These are phyloP conservation scores for Leishmania tropica DNA, from an alignment of 208 protist species.

Conservation along the genomic window DNA sequence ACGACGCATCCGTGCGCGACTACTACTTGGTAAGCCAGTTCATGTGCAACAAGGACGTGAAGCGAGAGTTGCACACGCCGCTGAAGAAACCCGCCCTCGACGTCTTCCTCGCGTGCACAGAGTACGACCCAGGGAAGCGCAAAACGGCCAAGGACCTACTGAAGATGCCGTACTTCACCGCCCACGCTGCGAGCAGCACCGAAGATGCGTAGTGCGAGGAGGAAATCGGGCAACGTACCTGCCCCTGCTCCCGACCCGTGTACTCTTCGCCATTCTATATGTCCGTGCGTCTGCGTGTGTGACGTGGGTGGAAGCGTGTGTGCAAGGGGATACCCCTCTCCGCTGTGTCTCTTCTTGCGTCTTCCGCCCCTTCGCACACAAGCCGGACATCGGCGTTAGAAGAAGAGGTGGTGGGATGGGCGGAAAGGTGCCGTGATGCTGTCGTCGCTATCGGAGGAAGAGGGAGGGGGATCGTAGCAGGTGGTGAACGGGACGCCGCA, in stretches of 20 bases:
- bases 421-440: no score
- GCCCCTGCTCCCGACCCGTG: background rate
- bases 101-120: constrained; percentile 54
- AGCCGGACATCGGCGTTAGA: no score
- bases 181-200: background rate
- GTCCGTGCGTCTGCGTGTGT: background rate
- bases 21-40: constrained; percentile 49
- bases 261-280: background rate
- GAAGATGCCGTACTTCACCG: constrained; percentile 49
- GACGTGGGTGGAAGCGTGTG: background rate
- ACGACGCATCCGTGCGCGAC: constrained; percentile 30
- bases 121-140: constrained; percentile 36
- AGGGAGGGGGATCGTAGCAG: no score
- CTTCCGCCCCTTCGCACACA: no score
- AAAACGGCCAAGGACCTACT: constrained; percentile 58
- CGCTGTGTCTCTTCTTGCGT: background rate
- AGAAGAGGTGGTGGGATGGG: no score
- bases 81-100: constrained; percentile 40
- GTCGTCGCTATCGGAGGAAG: no score
- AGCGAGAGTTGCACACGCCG: constrained; percentile 27
- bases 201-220: background rate
- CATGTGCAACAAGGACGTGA: constrained; percentile 36
- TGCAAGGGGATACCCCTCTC: background rate
- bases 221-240: background rate
- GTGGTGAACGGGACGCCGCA: no score